Evolutionary conservation across 192 early-diverging fungal genomes (phyloP), one percentile per base, ranked within the genome.

Genomic region (Chytriomyces confervae): DNA sequence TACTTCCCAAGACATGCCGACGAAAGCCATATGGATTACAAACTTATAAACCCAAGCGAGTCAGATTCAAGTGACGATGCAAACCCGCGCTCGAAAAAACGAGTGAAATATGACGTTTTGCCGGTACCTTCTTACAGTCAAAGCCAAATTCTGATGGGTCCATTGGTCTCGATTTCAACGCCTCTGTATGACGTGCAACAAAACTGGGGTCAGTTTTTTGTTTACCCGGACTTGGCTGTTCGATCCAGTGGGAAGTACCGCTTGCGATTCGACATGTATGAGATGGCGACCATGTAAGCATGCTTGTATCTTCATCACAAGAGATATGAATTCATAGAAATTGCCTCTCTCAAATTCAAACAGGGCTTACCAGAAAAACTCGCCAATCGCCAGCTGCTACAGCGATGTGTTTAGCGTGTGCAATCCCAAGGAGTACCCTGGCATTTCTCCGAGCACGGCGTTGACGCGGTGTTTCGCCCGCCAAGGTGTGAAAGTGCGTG

Each of bases 391-490:
- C 7, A 62, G 57, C 6, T 5, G 80, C 13, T 63, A 79, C 24
- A 79, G 77, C 57, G 77, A 80, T 23, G 57, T 69, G 23, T 81
- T 85, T 50, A 72, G 70, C 18, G 80, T 79, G 7, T 85, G 66
- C 61, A 74, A 36, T 29, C 85, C 85, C 9, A 86, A 86, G 75
- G 50, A 43, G 23, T 86, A 82, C 57, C 85, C 85, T 18, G 85
- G 85, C 10, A 81, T 86, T 62, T 47, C 80, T 57, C 78, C 82
- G 53, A 79, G 80, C 8, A 86, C 85, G 13, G 23, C 69, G 23
- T 75, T 86, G 13, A 79, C 83, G 45, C 77, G 74, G 44, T 83
- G 82, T 72, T 82, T 86, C 67, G 82, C 80, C 7, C 65, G 79
- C 6, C 85, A 86, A 60, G 82, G 85, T 16, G 70, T 86, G 3